phyloP scores from a whole-genome alignment of 306 rosid genomes.

The Pachyrhizus erosus region DNA sequence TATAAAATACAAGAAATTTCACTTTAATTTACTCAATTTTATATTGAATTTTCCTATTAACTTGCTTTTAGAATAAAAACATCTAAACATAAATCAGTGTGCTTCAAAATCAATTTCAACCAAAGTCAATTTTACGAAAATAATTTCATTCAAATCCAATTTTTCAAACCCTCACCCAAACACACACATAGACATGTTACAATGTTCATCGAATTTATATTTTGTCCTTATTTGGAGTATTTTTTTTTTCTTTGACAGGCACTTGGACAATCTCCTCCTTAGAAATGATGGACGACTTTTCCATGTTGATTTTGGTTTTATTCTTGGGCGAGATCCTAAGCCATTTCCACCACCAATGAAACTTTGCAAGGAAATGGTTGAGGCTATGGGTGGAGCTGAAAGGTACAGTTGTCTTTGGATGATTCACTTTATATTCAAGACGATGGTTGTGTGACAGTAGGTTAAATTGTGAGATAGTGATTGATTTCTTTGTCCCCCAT shows the following conservation, averaged over 20 bases:
- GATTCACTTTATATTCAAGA: constrained; percentile 37
- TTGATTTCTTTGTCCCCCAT: too few relatives aligned
- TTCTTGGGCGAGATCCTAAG: constrained; percentile 97
- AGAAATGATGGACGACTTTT: constrained; percentile 94
- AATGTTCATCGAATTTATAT: constrained; percentile 28
- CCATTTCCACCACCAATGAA: constrained; percentile 99
- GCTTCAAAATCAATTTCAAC: background rate
- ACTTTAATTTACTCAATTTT: too few relatives aligned
- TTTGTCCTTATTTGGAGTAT: constrained; percentile 27
- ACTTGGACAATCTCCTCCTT: constrained; percentile 96
- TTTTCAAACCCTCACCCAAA: background rate
- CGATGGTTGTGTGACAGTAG: background rate
- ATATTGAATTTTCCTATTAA: background rate
- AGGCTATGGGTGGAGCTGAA: constrained; percentile 99
- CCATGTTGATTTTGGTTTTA: constrained; percentile 98
- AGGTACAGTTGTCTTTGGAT: constrained; percentile 58
- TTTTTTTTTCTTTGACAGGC: constrained; percentile 57
- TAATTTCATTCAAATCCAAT: background rate
- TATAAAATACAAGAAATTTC: too few relatives aligned
- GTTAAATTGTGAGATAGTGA: too few relatives aligned
- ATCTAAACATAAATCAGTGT: too few relatives aligned
- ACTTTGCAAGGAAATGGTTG: constrained; percentile 99
- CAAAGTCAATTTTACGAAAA: too few relatives aligned
- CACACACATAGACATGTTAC: background rate
- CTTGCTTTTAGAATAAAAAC: background rate